phyloP scores from a whole-genome alignment of 1,284 basidiomycete genomes.

The Boletus mariae region DNA sequence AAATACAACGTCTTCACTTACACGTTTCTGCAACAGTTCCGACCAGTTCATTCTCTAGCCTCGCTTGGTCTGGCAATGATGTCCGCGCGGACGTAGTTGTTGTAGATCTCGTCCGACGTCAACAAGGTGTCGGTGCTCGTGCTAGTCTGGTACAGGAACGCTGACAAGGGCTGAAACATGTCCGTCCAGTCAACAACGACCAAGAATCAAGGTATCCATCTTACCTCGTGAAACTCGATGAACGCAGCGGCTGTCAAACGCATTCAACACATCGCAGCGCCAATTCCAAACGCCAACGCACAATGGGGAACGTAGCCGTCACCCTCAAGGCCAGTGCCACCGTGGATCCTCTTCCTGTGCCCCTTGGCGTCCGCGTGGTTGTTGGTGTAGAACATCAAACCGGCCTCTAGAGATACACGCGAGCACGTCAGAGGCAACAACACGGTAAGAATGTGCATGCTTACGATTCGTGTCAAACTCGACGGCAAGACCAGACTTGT shows the following conservation, averaged over 20 bases:
- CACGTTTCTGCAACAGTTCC: neutral
- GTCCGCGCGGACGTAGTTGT: slow-evolving; percentile 54
- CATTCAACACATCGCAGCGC: neutral
- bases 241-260: slow-evolving; percentile 58
- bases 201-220: neutral
- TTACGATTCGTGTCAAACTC: slow-evolving; percentile 67
- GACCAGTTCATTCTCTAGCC: slow-evolving; percentile 8
- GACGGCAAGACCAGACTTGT: slow-evolving; percentile 56
- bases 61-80: slow-evolving; percentile 28
- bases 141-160: slow-evolving; percentile 45
- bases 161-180: slow-evolving; percentile 41
- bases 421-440: neutral
- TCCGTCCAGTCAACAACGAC: neutral
- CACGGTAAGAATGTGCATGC: slow-evolving; percentile 20
- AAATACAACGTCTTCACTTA: neutral
- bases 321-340: slow-evolving; percentile 59
- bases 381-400: slow-evolving; percentile 72
- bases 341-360: slow-evolving; percentile 69
- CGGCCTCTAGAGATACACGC: slow-evolving; percentile 47
- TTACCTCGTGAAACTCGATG: slow-evolving; percentile 69
- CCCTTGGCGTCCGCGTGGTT: slow-evolving; percentile 47
- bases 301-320: slow-evolving; percentile 60
- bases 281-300: slow-evolving; percentile 28
- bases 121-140: slow-evolving; percentile 50
- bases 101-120: slow-evolving; percentile 56